Percentiles rank a stretch among this genome's conserved stretches.
Conservation (phyloP, 2,329 filamentous ascomycete species). For the Pseudogymnoascus sp. region DNA sequence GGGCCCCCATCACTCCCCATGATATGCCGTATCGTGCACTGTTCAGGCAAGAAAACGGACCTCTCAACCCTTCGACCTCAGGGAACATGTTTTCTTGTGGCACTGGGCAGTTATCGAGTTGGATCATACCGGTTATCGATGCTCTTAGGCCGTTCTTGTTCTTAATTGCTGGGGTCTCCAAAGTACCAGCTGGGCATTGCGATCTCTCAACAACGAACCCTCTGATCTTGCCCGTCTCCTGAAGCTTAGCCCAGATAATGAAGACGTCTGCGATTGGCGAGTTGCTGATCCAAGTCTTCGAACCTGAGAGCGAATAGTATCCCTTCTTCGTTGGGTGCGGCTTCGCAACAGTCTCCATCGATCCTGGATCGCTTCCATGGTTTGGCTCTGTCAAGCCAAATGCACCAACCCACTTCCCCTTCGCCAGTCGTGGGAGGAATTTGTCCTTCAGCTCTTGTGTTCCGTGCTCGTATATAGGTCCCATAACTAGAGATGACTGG, state of each 20-base stretch:
- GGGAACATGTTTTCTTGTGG: slow-evolving; percentile 91
- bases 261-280: slow-evolving; percentile 81
- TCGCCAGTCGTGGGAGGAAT: slow-evolving; percentile 73
- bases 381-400: slow-evolving; percentile 92
- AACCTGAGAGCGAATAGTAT: slow-evolving; percentile 68
- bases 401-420: slow-evolving; percentile 73
- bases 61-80: slow-evolving; percentile 74
- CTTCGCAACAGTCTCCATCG: slow-evolving; percentile 83
- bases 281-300: slow-evolving; percentile 96
- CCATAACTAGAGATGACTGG: slow-evolving; percentile 89
- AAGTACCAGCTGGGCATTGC: slow-evolving; percentile 76
- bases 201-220: slow-evolving; percentile 86
- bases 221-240: slow-evolving; percentile 86
- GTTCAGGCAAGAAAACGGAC: slow-evolving; percentile 92
- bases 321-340: slow-evolving; percentile 78
- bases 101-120: slow-evolving; percentile 84
- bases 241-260: slow-evolving; percentile 86
- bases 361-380: slow-evolving; percentile 84
- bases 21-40: slow-evolving; percentile 90
- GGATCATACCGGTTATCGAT: slow-evolving; percentile 96
- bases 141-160: slow-evolving; percentile 92
- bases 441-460: slow-evolving; percentile 81
- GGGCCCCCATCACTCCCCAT: slow-evolving; percentile 84
- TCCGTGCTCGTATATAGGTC: slow-evolving; percentile 81
- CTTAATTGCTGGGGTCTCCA: slow-evolving; percentile 88